These are phyloP conservation scores for Gloeopeniophorella convolvens DNA, from an alignment of 768 basidiomycete species.

Conservation along the genomic window DNA sequence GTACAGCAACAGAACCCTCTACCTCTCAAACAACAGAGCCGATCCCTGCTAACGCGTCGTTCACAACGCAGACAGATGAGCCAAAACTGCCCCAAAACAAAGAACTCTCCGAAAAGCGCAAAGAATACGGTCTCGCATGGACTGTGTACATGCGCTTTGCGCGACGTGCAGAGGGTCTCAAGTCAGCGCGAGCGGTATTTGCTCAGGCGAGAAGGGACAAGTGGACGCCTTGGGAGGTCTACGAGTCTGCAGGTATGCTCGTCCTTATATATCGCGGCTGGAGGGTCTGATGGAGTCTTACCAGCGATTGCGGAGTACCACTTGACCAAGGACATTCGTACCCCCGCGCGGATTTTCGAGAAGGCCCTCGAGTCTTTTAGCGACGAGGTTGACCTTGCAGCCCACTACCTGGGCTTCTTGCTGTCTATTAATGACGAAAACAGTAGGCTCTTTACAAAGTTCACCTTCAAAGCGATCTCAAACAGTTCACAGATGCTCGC, in stretches of 20 bases:
- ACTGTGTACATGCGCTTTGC: conserved; percentile 94
- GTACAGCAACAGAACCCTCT: neutral
- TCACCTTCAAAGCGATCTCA: conserved; percentile 7
- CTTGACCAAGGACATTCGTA: conserved; percentile 65
- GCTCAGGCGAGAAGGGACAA: conserved; percentile 71
- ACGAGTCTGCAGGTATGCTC: conserved; percentile 78
- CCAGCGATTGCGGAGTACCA: conserved; percentile 94
- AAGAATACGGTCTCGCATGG: conserved; percentile 73
- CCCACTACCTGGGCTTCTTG: conserved; percentile 87
- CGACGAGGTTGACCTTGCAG: conserved; percentile 77
- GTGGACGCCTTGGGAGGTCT: conserved; percentile 87
- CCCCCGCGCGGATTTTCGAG: conserved; percentile 91
- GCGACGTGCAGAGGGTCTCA: conserved; percentile 80
- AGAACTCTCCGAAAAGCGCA: conserved; percentile 52
- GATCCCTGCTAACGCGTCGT: conserved; percentile 21
- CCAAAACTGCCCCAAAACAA: conserved; percentile 48
- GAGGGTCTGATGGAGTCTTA: conserved; percentile 8
- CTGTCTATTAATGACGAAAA: conserved; percentile 93
- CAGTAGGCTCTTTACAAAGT: conserved; percentile 43
- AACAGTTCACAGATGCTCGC: conserved; percentile 65
- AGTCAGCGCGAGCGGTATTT: conserved; percentile 71
- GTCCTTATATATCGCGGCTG: neutral
- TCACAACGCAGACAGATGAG: conserved; percentile 44
- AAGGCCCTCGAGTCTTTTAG: conserved; percentile 81
- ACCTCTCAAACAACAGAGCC: conserved; percentile 8